These are phyloP conservation scores for Physaria fendleri DNA, from an alignment of 345 rosid species.

Conservation along the genomic window DNA sequence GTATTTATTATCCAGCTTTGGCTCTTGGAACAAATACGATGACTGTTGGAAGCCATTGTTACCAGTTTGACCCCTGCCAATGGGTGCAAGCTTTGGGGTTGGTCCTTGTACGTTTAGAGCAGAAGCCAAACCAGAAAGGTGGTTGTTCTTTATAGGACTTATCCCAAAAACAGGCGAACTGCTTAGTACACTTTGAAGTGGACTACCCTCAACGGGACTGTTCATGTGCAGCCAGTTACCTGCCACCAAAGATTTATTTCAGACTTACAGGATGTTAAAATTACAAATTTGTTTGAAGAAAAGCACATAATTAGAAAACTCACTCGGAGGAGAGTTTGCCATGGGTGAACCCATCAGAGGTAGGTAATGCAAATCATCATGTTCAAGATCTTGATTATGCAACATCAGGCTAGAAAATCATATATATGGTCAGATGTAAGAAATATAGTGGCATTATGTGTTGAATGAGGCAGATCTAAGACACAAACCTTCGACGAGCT, in stretches of 20 bases:
- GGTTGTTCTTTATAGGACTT: constrained; percentile 44
- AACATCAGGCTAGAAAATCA: constrained; percentile 50
- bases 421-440: constrained; percentile 5
- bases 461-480: constrained; percentile 33
- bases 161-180: constrained; percentile 46
- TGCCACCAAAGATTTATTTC: constrained; percentile 19
- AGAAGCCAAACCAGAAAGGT: constrained; percentile 62
- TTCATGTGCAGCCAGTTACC: constrained; percentile 66
- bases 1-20: constrained; percentile 40
- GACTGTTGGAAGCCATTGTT: constrained; percentile 38
- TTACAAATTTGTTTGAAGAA: not conserved
- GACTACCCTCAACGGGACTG: constrained; percentile 58
- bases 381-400: constrained; percentile 63
- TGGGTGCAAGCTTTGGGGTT: constrained; percentile 52
- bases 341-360: constrained; percentile 61
- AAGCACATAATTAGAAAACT: constrained; percentile 2
- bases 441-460: not conserved
- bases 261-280: constrained; percentile 8
- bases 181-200: constrained; percentile 41
- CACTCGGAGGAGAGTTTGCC: constrained; percentile 43
- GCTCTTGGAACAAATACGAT: constrained; percentile 49
- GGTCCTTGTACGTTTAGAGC: constrained; percentile 46
- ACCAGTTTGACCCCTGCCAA: constrained; percentile 39
- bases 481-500: constrained; percentile 54
- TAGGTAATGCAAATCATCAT: constrained; percentile 51